Base-by-base conservation (phyloP, 257 asterid species). In the Petunia axillaris region DNA sequence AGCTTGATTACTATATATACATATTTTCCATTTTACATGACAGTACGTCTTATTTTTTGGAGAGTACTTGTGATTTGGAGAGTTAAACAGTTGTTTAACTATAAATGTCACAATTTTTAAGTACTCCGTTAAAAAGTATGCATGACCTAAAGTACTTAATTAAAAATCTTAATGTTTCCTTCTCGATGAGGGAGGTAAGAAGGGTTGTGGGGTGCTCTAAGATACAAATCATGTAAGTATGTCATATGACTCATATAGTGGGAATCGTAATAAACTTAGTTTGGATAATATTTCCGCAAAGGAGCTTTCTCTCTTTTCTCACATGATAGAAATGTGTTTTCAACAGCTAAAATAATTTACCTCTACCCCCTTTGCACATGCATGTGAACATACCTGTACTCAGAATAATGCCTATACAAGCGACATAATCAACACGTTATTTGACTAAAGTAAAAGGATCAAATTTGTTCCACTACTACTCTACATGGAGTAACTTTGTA, bases 11-110 rank as follows among this genome's bases (percentile, higher is more conserved):
- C 14, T 25, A 25, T 25, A 25, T 25, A 25, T 15, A 9, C 8
- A 15, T 41, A 40, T 13, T 67, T 67, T 7, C 50, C 75, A 67
- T 67, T n/a, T 66, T 67, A 41, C 75, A 41, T 41, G 75, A 8
- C 50, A 67, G 15, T 25, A 25, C 25, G 25, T 14, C 8, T 66
- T 66, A 14, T 67, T 44, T 8, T 9, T 68, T 16, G 15, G 39
- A 68, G 40, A 38, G 5, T 38, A 2, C 39, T 43, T 43, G 55
- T 67, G 15, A 44, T 8, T 43, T 68, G 57, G 76, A 68, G 76
- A 43, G 5, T 48, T 13, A 38, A 10, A 64, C 10, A 38, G 25
- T 25, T 25, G 25, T 25, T 25, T 25, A 25, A 25, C 25, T 25
- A 25, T 25, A 25, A 25, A 2, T 13, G 50, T 13, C 15, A 64